These are phyloP conservation scores for Epithemia pelagica DNA, from an alignment of 108 stramenopile species.

Conservation along the genomic window DNA sequence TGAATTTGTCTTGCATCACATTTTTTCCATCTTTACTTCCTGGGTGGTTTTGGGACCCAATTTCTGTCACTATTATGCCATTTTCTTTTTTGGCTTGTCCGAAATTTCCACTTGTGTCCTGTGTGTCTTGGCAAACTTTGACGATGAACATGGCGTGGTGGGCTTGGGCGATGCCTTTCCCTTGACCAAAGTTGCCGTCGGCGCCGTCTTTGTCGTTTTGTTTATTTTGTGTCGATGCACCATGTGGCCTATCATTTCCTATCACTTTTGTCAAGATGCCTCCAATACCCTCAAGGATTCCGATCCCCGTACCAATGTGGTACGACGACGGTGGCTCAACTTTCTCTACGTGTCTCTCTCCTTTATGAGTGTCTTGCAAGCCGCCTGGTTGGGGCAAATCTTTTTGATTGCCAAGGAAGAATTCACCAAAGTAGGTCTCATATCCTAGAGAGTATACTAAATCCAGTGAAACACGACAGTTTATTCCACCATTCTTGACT, in stretches of 20 bases:
- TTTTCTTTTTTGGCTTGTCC: slow-evolving; percentile 76
- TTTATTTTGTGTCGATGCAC: slow-evolving; percentile 72
- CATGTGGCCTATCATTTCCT: slow-evolving; percentile 65
- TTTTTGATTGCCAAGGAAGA: slow-evolving; percentile 53
- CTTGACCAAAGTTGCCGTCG: slow-evolving; percentile 48
- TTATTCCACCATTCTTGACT: too few species aligned
- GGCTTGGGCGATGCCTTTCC: slow-evolving; percentile 78
- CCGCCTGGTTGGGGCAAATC: slow-evolving; percentile 72
- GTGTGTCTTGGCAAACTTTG: slow-evolving; percentile 78
- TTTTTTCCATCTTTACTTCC: slow-evolving; percentile 53
- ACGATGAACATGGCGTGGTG: slow-evolving; percentile 58
- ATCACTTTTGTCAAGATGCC: slow-evolving; percentile 58
- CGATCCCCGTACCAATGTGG: slow-evolving; percentile 30
- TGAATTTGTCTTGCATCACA: slow-evolving; percentile 74
- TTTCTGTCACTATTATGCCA: slow-evolving; percentile 54
- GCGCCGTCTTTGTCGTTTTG: slow-evolving; percentile 54
- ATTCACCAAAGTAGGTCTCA: slow-evolving; percentile 17
- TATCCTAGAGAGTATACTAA: too few species aligned
- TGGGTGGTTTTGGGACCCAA: slow-evolving; percentile 67
- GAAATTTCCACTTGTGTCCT: slow-evolving; percentile 74
- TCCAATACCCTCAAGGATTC: slow-evolving; percentile 30
- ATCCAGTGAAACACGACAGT: too few species aligned
- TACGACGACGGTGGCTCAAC: slow-evolving; percentile 33
- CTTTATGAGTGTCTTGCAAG: slow-evolving; percentile 53
- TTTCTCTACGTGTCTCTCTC: slow-evolving; percentile 40